A percentile compares a stretch with the other conserved stretches of the same genome.
Conservation (phyloP, 257 asterid genomes). For the Ilex aquifolium region DNA sequence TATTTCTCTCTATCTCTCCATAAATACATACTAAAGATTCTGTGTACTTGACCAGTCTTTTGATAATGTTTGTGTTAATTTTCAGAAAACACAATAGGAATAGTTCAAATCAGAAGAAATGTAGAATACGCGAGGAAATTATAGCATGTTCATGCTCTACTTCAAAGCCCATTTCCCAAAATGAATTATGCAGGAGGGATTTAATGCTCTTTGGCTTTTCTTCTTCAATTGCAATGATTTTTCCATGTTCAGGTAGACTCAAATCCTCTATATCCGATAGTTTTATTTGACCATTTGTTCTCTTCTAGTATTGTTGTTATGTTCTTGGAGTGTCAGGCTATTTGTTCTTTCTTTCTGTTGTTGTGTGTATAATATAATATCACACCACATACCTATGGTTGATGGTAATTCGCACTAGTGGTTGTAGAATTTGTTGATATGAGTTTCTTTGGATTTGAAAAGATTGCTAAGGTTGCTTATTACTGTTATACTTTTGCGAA, state of each 20-base stretch:
- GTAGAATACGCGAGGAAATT: conserved; percentile 6
- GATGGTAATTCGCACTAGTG: too few relatives aligned
- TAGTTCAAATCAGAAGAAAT: conserved; percentile 10
- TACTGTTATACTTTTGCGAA: too few relatives aligned
- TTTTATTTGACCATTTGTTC: conserved; percentile 1
- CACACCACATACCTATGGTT: too few relatives aligned
- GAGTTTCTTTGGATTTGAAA: too few relatives aligned
- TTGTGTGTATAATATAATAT: not conserved
- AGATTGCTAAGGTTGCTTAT: too few relatives aligned
- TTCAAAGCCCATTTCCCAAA: conserved; percentile 25
- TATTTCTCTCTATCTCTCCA: not conserved
- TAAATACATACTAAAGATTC: too few relatives aligned
- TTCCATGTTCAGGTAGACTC: conserved; percentile 44
- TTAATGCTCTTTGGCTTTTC: conserved; percentile 47
- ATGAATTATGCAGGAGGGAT: conserved; percentile 52
- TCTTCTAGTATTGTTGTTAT: not conserved
- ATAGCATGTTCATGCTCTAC: conserved; percentile 23
- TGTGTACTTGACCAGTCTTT: not conserved
- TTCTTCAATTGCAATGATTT: conserved; percentile 46
- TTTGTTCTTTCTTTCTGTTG: not conserved
- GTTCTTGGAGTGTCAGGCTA: conserved; percentile 13
- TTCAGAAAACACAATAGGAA: conserved; percentile 11
- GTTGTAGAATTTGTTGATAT: too few relatives aligned
- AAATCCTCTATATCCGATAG: not conserved
- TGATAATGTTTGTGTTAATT: not conserved